These are phyloP conservation scores for Fusarium sp. DNA, from an alignment of 2,329 filamentous ascomycete species.

Conservation along the genomic window DNA sequence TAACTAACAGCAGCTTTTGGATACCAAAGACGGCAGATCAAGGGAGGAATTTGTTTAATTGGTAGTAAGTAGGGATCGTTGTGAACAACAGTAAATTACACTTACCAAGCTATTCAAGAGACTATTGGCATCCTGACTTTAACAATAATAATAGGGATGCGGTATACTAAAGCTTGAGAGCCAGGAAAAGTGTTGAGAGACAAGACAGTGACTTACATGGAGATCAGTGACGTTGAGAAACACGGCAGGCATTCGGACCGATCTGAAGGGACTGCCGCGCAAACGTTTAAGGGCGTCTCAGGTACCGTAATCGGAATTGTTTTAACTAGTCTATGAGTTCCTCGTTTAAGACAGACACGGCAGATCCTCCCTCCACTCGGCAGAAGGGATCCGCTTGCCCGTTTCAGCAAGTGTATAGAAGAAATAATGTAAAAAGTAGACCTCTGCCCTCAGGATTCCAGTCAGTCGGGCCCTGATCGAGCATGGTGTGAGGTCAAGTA, in stretches of 20 bases:
- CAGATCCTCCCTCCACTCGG: neutral
- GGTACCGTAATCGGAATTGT: neutral
- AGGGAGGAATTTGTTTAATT: neutral
- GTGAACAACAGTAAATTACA: neutral
- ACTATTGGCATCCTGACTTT: neutral
- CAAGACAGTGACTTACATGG: neutral
- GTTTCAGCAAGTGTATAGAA: neutral
- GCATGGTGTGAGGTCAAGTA: neutral
- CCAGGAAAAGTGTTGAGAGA: neutral
- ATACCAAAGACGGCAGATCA: neutral
- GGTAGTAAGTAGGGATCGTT: neutral
- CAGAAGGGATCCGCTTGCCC: neutral
- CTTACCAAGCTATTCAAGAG: neutral
- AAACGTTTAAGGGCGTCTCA: neutral
- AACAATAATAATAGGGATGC: too few species aligned
- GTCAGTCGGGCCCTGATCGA: neutral
- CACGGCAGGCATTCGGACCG: neutral
- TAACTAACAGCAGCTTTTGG: neutral
- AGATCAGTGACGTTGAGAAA: neutral
- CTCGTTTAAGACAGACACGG: neutral
- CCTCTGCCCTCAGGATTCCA: neutral
- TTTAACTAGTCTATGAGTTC: neutral
- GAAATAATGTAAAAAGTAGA: neutral
- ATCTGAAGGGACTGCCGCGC: neutral
- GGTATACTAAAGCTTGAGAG: neutral